Evolutionary conservation across 345 rosid genomes (phyloP), one percentile per base, ranked within the genome.

Genomic region (Leavenworthia alabamica): DNA sequence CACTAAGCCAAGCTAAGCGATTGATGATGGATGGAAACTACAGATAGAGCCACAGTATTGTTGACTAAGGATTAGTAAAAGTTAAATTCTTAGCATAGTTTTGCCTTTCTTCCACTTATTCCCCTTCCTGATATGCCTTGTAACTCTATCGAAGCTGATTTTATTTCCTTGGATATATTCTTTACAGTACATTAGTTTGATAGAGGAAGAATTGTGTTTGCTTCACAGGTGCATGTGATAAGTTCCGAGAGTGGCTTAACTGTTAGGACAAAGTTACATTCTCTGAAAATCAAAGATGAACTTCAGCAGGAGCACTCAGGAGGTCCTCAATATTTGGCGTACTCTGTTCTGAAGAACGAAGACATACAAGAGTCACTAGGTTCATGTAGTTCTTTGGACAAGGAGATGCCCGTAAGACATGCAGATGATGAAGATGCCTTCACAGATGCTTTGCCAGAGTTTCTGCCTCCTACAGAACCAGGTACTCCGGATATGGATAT

Each of bases 361-460:
- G 71, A 74, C 74, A 42, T 78, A 35, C 68, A 70, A 48, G 66
- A 76, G 37, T 78, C 79, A 33, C 55, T 65, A 54, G 74, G 33
- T 27, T 33, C 33, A 37, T 62, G 28, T 67, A 85, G 71, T 50
- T 52, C 64, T 59, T 75, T 39, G 50, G 81, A 55, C 72, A 76
- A 60, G 68, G 83, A 75, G 58, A 66, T 67, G 64, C 45, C 77
- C 48, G 55, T 57, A 41, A 69, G 56, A 47, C 82, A 60, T 62
- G 64, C 58, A 19, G 99, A 93, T 70, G 99, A 93, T 17, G 94
- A 87, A 60, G 96, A 93, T 71, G 37, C 79, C 68, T 93, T 89
- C 68, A 82, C 69, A 48, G 99, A 93, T 78, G 99, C 97, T 69
- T 80, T 93, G 77, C 83, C 88, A 23, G 97, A 93, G 74, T 89